Conservation (phyloP, 768 basidiomycete genomes). For the Boletus coccyginus region DNA sequence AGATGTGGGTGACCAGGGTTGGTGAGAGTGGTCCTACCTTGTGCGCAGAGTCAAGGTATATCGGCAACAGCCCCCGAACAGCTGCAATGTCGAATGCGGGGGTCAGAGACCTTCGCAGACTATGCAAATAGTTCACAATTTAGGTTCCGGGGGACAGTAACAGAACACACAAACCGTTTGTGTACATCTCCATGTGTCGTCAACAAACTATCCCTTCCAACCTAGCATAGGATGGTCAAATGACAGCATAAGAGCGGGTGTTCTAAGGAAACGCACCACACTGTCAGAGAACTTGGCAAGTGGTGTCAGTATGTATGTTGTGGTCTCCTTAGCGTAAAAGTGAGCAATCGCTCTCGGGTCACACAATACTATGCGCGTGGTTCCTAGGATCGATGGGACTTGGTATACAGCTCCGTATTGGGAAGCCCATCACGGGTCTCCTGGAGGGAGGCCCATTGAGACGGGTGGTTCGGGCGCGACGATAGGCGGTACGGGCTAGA, state of each 20-base stretch:
- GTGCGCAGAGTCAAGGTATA: conserved; percentile 41
- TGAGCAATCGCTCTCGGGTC: conserved; percentile 53
- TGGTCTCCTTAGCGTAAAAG: conserved; percentile 52
- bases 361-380: conserved; percentile 36
- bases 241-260: not conserved
- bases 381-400: conserved; percentile 40
- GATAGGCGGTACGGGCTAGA: conserved; percentile 4
- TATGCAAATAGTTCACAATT: conserved; percentile 1
- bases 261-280: conserved; percentile 19
- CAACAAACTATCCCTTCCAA: conserved; percentile 9
- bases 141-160: not conserved
- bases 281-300: conserved; percentile 27
- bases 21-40: conserved; percentile 36
- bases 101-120: conserved; percentile 36
- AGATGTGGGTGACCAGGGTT: conserved; percentile 34
- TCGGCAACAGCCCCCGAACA: not conserved
- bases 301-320: conserved; percentile 28
- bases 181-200: conserved; percentile 20
- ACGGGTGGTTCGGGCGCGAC: conserved; percentile 27
- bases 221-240: conserved; percentile 1
- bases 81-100: conserved; percentile 30
- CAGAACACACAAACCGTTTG: conserved; percentile 5
- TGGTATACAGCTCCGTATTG: conserved; percentile 45
- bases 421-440: conserved; percentile 43
- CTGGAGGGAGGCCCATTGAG: conserved; percentile 43